Conservation (phyloP, 306 rosid genomes). For the Benincasa hispida region DNA sequence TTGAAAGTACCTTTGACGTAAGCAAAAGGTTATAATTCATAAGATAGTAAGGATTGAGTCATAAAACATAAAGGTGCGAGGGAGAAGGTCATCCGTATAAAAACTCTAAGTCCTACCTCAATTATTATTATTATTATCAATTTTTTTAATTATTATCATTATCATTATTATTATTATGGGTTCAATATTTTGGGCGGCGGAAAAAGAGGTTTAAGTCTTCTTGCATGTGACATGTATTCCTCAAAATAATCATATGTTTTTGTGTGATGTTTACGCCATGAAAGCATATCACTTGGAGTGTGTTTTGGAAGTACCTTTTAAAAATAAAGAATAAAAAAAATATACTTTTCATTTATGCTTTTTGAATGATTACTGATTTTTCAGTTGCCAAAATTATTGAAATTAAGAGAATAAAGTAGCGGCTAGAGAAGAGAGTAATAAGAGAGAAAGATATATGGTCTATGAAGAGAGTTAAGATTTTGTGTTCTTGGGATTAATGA, state of each 20-base stretch:
- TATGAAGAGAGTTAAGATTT: too few relatives aligned
- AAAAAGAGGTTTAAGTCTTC: background rate
- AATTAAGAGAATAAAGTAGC: background rate
- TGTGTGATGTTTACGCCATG: background rate
- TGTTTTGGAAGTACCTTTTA: background rate
- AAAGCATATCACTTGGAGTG: background rate
- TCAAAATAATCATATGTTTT: background rate
- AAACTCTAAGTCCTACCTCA: too few relatives aligned
- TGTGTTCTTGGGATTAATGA: too few relatives aligned
- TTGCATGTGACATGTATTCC: background rate
- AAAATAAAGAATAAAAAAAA: background rate
- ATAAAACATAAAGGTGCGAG: too few relatives aligned
- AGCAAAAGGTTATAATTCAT: too few relatives aligned
- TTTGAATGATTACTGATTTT: background rate
- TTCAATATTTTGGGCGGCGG: background rate
- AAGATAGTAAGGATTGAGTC: too few relatives aligned
- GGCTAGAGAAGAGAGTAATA: background rate
- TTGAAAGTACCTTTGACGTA: too few relatives aligned
- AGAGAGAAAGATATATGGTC: background rate
- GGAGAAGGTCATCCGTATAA: too few relatives aligned
- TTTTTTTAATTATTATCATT: background rate
- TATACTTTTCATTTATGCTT: background rate
- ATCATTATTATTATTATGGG: background rate
- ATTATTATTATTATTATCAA: too few relatives aligned
- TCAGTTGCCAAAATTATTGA: background rate